Base-by-base conservation (phyloP, 2,329 filamentous ascomycete species). In the Diplodia mutila region DNA sequence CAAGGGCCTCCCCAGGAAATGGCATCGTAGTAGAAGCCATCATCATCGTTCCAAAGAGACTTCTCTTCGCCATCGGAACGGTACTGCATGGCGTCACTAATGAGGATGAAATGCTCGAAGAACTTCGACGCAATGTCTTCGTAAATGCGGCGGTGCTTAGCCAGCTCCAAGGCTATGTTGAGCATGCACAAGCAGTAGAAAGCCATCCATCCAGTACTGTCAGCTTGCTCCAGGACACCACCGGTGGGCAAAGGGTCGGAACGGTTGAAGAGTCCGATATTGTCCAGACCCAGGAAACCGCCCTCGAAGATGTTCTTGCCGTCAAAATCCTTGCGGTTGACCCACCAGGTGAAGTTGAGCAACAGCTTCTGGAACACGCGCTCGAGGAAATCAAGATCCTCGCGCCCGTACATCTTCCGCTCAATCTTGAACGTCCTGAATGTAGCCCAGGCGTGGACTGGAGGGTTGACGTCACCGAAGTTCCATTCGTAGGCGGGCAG, bases 281-380 rank as follows among this genome's bases (percentile, higher is more conserved):
- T 98, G 86, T 98, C 94, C 64, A 98, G 84, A 54, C 94, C 94
- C 8, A 98, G 84, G 84, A 98, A 98, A 52, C 94, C 94, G 72
- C 94, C 95, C 76, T 98, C 95, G 72, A 98, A 98, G 32, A 98
- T 91, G 75, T 98, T 97, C 83, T 98, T 98, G 74, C 93, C 94
- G 11, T 97, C 92, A 12, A 87, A 86, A 74, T 98, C 94, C 80
- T 98, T 98, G 68, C 94, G 91, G 78, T 98, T 98, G 23, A 97
- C 94, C 94, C 94, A 98, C 95, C 95, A 98, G 4, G 95, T 98
- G 79, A 98, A 98, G 82, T 98, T 98, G 70, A 98, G 85, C 27
- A 98, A 84, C 69, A 98, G 81, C 79, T 98, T 98, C 76, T 98
- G 95, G 83, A 98, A 98, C 4, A 97, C 93, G 23, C 94, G 88